Evolutionary conservation across 495 filamentous ascomycete species (phyloP).

Genomic region (Chaetomium tenue): DNA sequence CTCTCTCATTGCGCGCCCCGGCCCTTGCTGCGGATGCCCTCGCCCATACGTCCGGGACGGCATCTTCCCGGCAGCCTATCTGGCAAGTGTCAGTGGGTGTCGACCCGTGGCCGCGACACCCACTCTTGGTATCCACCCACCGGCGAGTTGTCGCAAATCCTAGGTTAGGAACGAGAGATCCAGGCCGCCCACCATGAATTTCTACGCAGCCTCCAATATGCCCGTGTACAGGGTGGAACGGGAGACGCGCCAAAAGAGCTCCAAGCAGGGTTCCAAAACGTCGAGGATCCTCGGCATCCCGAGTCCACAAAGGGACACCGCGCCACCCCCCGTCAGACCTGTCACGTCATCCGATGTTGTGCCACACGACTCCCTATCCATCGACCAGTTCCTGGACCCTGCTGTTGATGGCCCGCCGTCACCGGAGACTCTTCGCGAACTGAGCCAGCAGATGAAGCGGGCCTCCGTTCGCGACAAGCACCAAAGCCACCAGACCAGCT

Average conservation of each 20-base stretch:
- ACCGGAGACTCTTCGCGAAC: slow-evolving; percentile 52
- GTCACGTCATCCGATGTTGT: slow-evolving; percentile 21
- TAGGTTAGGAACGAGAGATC: not conserved
- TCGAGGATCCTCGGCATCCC: slow-evolving; percentile 16
- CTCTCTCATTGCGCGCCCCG: not conserved
- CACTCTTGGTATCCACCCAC: not conserved
- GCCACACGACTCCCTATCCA: slow-evolving; percentile 30
- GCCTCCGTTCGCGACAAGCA: slow-evolving; percentile 47
- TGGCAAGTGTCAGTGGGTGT: slow-evolving; percentile 12
- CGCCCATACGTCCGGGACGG: slow-evolving; percentile 16
- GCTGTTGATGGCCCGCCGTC: slow-evolving; percentile 55
- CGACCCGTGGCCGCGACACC: slow-evolving; percentile 14
- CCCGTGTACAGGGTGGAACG: slow-evolving; percentile 35
- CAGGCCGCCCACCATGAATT: slow-evolving; percentile 32
- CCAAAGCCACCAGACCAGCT: slow-evolving; percentile 45
- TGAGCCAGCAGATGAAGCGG: slow-evolving; percentile 51
- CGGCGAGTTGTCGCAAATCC: not conserved
- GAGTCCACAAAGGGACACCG: slow-evolving; percentile 12
- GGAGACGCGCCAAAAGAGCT: slow-evolving; percentile 25
- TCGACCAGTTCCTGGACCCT: slow-evolving; percentile 45
- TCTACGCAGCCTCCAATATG: slow-evolving; percentile 38
- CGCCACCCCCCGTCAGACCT: slow-evolving; percentile 16
- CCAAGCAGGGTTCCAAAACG: slow-evolving; percentile 20
- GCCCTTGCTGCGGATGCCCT: slow-evolving; percentile 18
- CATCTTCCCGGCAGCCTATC: slow-evolving; percentile 13